Evolutionary conservation across 1,284 basidiomycete species (phyloP), one percentile per base, ranked within the genome.

Genomic region (Phylloporus sp.): DNA sequence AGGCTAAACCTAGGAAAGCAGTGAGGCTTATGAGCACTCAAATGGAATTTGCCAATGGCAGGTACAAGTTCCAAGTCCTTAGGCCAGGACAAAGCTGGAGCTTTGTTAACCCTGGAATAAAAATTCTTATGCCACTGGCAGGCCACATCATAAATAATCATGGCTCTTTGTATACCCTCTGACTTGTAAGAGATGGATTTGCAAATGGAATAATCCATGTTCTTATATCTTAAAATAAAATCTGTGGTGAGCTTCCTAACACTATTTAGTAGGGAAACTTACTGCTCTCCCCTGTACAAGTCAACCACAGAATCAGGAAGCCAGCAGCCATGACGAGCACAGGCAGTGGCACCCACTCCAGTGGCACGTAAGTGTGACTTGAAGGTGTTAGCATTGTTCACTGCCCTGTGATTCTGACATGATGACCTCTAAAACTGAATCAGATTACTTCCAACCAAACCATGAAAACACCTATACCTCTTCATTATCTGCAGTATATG

Each of bases 121-220:
- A 47, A 11, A 47, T 72, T 47, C 10, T 61, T 66, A 5, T 32
- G 15, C 62, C 66, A 73, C 43, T 73, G 70, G n/a, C 65, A 73
- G 4, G 59, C 64, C 27, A 73, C 37, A 37, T 37, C 5, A 37
- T 37, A 37, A 5, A 37, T 37, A 12, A 37, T 37, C 7, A 37
- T 37, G 12, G 12, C 63, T 3, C 23, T 57, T 35, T 41, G 12
- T 19, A 73, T 43, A 12, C 58, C 65, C 5, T 63, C 23, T 1
- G 60, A 71, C 0, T 64, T 20, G 27, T 73, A 71, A 12, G 35
- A 55, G 5, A 71, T 17, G 2, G 63, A 66, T 27, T 71, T 53
- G 20, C 63, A 69, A n/a, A 71, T 67, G 11, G 66, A 68, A 39
- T 71, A 71, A 43, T 73, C 70, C 20, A 73, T 63, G 45, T 73